Evolutionary conservation across 257 asterid genomes (phyloP), one percentile per base, ranked within the genome.

Genomic region (Ballota nigra): DNA sequence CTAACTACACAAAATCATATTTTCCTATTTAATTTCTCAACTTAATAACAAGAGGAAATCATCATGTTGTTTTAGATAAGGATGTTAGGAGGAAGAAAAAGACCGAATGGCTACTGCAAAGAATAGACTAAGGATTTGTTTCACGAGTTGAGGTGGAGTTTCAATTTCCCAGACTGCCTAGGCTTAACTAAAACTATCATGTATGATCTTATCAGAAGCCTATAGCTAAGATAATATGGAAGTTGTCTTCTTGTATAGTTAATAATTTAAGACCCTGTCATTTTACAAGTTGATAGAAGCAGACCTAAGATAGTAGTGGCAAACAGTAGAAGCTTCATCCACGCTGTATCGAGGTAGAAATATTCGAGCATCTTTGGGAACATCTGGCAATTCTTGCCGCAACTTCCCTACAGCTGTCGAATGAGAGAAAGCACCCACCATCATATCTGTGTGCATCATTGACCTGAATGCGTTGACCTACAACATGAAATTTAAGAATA

Each of bases 381-480:
- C 98, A 84, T 72, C 92, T 22, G 99, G 99, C 69, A 95, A 74
- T 68, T 95, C 98, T 76, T 79, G 79, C 18, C 98, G 92, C 76
- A 92, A 77, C 77, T 95, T 94, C 74, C 99, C 98, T 55, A 95
- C 99, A 52, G 99, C 96, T 24, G 96, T 95, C 53, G 98, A 88
- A 76, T 95, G 98, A 34, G 97, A 92, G 80, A 92, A 92, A 49
- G 91, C 90, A 13, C 99, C 99, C 69, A 87, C 94, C 98, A 89
- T 95, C 99, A 95, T 92, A 72, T 92, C 85, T 56, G 84, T 82
- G 68, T 89, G 86, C 83, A 86, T 79, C 99, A 95, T 92, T 53
- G 97, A 86, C 85, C 99, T 89, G 82, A 87, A 95, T 60, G 94
- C 94, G 49, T 89, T 87, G 58, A 95, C 98, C 99, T 95, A 77